A percentile compares a stretch with the other conserved stretches of the same genome.
These are phyloP conservation scores for Lachnellula cervina DNA, from an alignment of 2,329 filamentous ascomycete genomes.

Conservation along the genomic window DNA sequence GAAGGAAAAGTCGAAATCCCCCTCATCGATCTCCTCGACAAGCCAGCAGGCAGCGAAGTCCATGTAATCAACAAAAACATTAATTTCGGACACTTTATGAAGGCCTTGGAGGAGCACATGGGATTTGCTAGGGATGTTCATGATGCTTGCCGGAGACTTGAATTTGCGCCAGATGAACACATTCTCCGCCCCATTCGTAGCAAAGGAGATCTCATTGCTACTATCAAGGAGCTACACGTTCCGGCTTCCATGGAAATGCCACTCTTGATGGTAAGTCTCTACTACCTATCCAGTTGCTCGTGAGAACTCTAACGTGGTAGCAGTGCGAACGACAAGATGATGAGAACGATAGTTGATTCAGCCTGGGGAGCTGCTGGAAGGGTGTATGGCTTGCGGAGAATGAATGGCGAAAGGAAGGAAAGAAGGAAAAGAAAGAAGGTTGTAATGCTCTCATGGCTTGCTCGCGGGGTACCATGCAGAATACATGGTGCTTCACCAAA, in stretches of 20 bases:
- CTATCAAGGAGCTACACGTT: neutral
- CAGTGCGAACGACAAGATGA: neutral
- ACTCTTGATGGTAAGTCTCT: neutral
- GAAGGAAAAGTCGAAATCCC: neutral
- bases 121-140: neutral
- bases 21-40: neutral
- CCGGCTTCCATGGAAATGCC: neutral
- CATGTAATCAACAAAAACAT: neutral
- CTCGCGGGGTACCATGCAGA: too few species aligned
- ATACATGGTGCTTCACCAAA: too few species aligned
- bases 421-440: too few species aligned
- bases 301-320: neutral
- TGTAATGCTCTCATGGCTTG: too few species aligned
- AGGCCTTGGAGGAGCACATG: neutral
- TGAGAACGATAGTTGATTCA: neutral
- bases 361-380: too few species aligned
- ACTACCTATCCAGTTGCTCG: neutral
- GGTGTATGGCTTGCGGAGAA: too few species aligned
- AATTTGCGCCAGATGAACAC: neutral
- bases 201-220: neutral
- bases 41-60: neutral
- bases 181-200: neutral
- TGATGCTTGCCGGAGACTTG: neutral
- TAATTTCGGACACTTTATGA: neutral
- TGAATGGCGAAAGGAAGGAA: too few species aligned